Base-by-base conservation (phyloP, 2,329 filamentous ascomycete genomes). In the Stylonectria norvegica region DNA sequence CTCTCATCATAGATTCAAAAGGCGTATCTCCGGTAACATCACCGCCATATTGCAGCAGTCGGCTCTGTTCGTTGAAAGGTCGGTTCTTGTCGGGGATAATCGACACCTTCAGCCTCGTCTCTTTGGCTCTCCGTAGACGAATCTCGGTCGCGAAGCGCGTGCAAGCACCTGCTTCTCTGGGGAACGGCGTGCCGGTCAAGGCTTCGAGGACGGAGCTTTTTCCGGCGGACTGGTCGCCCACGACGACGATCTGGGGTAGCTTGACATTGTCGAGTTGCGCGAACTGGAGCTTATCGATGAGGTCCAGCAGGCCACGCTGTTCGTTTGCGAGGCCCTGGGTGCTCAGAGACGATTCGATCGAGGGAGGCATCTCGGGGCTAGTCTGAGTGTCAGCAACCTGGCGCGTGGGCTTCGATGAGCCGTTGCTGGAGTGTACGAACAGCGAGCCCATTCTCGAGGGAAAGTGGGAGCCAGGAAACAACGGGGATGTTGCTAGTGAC, bases 121-220 rank as follows among this genome's bases (percentile, higher is more conserved):
- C 61, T 52, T 70, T 60, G 18, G 72, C 56, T 50, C 72, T 56
- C 47, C 77, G 68, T n/a, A 80, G 63, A 4, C 76, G 65, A 40
- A 82, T 72, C 53, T 81, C 76, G 18, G 78, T 81, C 4, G 78
- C 72, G 44, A 81, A 83, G 14, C 79, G 67, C 0, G 80, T 84
- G 50, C 79, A 84, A 2, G 80, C 69, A 33, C 72, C 76, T 36
- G 76, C 76, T 45, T 78, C 76, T 40, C 74, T 67, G 0, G 79
- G 80, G 32, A 84, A 83, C 0, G 73, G 72, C 8, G 80, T 78
- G 17, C 77, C 76, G 0, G 78, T 81, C 25, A 84, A 67, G n/a
- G 78, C 78, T 52, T 82, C 78, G 2, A 83, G 69, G 1, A 81
- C 76, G 4, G 78, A 82, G 49, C 75, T 80, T 59, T 83, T 83